Evolutionary conservation across 1,284 basidiomycete species (phyloP).

Genomic region (Leccinum subspadiceum): DNA sequence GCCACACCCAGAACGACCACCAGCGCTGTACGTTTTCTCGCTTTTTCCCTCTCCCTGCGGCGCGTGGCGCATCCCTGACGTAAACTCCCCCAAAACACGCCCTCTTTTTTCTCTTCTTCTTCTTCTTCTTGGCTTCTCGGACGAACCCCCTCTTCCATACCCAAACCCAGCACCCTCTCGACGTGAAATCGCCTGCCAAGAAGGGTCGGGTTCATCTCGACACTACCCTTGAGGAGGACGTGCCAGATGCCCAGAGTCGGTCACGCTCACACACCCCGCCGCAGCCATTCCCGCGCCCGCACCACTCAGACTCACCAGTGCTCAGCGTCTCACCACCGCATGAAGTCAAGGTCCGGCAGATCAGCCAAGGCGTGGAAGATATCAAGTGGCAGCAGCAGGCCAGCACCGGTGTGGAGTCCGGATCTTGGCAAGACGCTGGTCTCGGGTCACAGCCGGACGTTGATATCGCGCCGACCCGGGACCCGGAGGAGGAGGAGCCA

Average conservation of each 20-base stretch:
- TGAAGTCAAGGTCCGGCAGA: slow-evolving; percentile 71
- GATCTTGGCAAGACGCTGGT: slow-evolving; percentile 9
- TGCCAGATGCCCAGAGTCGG: slow-evolving; percentile 28
- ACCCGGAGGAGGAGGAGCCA: slow-evolving; percentile 11
- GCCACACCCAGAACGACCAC: slow-evolving; percentile 48
- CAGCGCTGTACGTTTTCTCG: slow-evolving; percentile 29
- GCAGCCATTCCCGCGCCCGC: not conserved
- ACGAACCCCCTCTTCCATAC: not conserved
- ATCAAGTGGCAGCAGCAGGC: slow-evolving; percentile 57
- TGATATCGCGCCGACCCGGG: not conserved
- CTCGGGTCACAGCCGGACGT: slow-evolving; percentile 1
- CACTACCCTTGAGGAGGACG: slow-evolving; percentile 59
- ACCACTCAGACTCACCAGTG: slow-evolving; percentile 33
- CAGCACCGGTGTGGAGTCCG: not conserved
- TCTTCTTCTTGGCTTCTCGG: slow-evolving; percentile 5
- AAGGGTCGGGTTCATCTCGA: slow-evolving; percentile 67
- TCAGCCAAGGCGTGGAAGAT: slow-evolving; percentile 75
- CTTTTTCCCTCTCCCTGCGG: slow-evolving; percentile 1
- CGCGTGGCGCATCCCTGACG: slow-evolving; percentile 27
- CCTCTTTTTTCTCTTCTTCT: slow-evolving; percentile 1
- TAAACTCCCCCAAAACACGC: slow-evolving; percentile 24
- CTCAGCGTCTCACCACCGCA: slow-evolving; percentile 62
- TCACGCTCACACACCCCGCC: slow-evolving; percentile 39
- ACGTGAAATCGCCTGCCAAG: slow-evolving; percentile 60
- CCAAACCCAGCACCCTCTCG: slow-evolving; percentile 45